A percentile compares a stretch with the other conserved stretches of the same genome.
phyloP scores from a whole-genome alignment of 495 filamentous ascomycete genomes.

The Penicillium crystallinum region DNA sequence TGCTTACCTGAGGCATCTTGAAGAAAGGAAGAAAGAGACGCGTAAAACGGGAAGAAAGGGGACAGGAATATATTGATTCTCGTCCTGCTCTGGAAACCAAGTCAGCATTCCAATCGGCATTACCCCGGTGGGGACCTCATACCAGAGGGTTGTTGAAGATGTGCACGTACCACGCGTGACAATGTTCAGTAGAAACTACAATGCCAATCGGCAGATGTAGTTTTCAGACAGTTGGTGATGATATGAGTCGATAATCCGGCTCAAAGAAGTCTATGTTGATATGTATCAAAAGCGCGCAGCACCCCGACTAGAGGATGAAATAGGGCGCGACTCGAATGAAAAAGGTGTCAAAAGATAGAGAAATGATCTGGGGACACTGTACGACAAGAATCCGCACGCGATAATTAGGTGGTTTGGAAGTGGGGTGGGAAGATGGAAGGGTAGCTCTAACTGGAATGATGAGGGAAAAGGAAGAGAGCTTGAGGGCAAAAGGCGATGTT shows the following conservation, averaged over 20 bases:
- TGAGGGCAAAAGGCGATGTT: slow-evolving; percentile 44
- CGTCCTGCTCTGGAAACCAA: slow-evolving; percentile 20
- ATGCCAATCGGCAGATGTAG: slow-evolving; percentile 22
- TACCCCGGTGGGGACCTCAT: slow-evolving; percentile 37
- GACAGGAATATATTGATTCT: slow-evolving; percentile 30
- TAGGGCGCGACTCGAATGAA: slow-evolving; percentile 23
- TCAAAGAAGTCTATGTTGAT: slow-evolving; percentile 4
- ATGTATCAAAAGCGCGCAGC: slow-evolving; percentile 15
- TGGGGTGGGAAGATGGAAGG: slow-evolving; percentile 16
- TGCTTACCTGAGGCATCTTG: slow-evolving; percentile 45
- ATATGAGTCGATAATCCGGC: slow-evolving; percentile 22
- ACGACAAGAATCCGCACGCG: slow-evolving; percentile 4
- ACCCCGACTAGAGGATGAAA: slow-evolving; percentile 18
- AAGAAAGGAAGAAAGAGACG: slow-evolving; percentile 22
- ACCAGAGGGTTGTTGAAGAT: slow-evolving; percentile 28
- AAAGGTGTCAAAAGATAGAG: slow-evolving; percentile 11
- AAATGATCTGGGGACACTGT: slow-evolving; percentile 12
- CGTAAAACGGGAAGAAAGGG: slow-evolving; percentile 24
- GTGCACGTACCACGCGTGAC: slow-evolving; percentile 44
- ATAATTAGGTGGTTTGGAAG: slow-evolving; percentile 9
- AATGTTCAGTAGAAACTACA: slow-evolving; percentile 26
- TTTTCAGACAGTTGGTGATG: slow-evolving; percentile 16
- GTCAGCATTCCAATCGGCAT: slow-evolving; percentile 41
- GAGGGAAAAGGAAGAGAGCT: slow-evolving; percentile 38
- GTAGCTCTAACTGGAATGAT: slow-evolving; percentile 39